Conservation (phyloP, 257 asterid genomes). For the Lavandula angustifolia region DNA sequence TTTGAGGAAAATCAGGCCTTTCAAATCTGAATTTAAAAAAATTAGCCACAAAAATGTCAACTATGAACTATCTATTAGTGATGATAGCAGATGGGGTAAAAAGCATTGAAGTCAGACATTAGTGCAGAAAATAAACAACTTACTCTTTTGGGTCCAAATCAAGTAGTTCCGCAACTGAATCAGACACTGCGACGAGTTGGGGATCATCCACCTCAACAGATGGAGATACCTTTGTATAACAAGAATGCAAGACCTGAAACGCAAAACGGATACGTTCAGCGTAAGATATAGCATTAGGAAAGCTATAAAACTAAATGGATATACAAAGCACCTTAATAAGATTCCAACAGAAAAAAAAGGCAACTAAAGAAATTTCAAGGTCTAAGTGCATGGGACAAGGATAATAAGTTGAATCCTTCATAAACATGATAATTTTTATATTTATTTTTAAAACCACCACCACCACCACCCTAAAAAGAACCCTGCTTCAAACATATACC, state of each 20-base stretch:
- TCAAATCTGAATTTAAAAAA: constrained; percentile 64
- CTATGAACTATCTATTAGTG: constrained; percentile 20
- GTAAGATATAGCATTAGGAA: constrained; percentile 1
- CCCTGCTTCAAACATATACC: neutral
- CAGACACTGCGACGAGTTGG: constrained; percentile 89
- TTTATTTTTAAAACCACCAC: no score
- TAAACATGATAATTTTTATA: neutral
- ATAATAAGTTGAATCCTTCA: constrained; percentile 6
- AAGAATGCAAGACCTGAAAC: constrained; percentile 80
- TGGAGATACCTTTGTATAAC: constrained; percentile 83
- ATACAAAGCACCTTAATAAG: neutral
- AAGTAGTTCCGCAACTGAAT: constrained; percentile 75
- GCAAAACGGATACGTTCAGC: constrained; percentile 15
- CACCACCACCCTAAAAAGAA: neutral
- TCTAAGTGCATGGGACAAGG: neutral
- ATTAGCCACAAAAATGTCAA: constrained; percentile 29
- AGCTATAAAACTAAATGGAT: neutral
- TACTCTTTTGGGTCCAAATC: constrained; percentile 89
- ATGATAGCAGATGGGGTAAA: constrained; percentile 18
- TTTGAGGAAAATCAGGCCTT: constrained; percentile 78
- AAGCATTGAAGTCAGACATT: constrained; percentile 12
- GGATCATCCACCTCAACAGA: constrained; percentile 88
- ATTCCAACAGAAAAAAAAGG: no score
- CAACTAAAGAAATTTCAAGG: neutral
- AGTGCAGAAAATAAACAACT: constrained; percentile 32